These are phyloP conservation scores for Raddia distichophylla DNA, from an alignment of 176 grass and related monocot genomes.

Conservation along the genomic window DNA sequence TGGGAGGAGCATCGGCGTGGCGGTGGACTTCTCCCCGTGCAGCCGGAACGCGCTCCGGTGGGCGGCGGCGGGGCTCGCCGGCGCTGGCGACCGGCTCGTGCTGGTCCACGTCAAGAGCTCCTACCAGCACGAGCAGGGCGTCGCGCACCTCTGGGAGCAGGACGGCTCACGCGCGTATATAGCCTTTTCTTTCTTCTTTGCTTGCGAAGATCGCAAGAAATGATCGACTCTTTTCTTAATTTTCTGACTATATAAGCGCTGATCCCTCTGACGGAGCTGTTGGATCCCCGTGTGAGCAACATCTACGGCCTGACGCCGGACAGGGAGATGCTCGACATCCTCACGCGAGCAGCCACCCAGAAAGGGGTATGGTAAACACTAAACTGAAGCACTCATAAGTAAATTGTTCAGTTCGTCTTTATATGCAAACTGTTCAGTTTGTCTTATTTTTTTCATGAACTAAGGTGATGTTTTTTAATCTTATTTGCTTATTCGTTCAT, in stretches of 20 bases:
- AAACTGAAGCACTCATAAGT: too few species aligned
- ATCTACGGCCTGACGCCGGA: constrained; percentile 54
- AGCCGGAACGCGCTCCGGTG: constrained; percentile 50
- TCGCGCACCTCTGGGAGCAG: constrained; percentile 56
- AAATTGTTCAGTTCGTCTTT: too few species aligned
- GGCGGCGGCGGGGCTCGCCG: constrained; percentile 39
- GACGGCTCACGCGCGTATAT: constrained; percentile 50
- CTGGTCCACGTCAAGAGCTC: constrained; percentile 54
- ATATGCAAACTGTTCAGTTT: too few species aligned
- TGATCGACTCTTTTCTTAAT: too few species aligned
- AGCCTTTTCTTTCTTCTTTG: neutral
- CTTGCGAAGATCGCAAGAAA: too few species aligned
- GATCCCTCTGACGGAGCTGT: constrained; percentile 57
- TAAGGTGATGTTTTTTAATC: too few species aligned
- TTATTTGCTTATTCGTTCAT: too few species aligned
- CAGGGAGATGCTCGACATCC: constrained; percentile 55
- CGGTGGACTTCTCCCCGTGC: constrained; percentile 58
- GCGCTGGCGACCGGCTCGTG: constrained; percentile 50
- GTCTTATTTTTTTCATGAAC: too few species aligned
- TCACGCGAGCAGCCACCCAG: constrained; percentile 36
- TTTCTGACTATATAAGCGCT: too few species aligned
- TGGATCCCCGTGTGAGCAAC: constrained; percentile 43
- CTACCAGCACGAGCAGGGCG: constrained; percentile 55
- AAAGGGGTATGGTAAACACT: too few species aligned
- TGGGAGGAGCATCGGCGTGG: constrained; percentile 39